These are phyloP conservation scores for Stagonosporopsis chrysanthemi DNA, from an alignment of 2,329 filamentous ascomycete species.

Conservation along the genomic window DNA sequence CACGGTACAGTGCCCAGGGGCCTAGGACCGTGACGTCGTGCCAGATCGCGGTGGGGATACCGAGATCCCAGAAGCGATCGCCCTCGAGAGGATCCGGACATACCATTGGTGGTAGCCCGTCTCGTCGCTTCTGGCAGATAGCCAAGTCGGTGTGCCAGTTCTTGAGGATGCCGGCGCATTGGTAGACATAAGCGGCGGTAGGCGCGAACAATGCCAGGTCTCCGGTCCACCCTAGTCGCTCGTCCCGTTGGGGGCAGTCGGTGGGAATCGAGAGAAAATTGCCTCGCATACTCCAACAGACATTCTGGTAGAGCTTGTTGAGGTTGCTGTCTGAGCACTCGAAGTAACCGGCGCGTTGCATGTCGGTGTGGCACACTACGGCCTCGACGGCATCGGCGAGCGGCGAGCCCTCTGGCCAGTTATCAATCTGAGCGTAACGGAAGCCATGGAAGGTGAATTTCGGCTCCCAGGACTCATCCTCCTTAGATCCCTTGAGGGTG, in stretches of 20 bases:
- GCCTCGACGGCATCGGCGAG: slow-evolving; percentile 1
- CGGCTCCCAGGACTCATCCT: slow-evolving; percentile 5
- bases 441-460: slow-evolving; percentile 12
- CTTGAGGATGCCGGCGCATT: neutral
- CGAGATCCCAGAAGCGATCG: neutral
- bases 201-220: slow-evolving; percentile 59
- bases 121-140: neutral
- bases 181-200: slow-evolving; percentile 49
- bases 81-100: neutral
- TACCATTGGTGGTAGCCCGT: slow-evolving; percentile 4
- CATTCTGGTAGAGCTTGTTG: slow-evolving; percentile 63
- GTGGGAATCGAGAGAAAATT: slow-evolving; percentile 55
- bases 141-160: slow-evolving; percentile 4
- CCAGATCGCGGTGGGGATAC: slow-evolving; percentile 4
- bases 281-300: slow-evolving; percentile 63
- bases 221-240: slow-evolving; percentile 63
- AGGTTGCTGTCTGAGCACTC: neutral
- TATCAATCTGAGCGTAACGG: slow-evolving; percentile 3
- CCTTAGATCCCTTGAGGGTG: neutral
- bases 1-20: slow-evolving; percentile 1
- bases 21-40: neutral
- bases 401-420: neutral
- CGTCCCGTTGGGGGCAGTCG: slow-evolving; percentile 63
- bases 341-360: slow-evolving; percentile 3
- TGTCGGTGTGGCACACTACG: slow-evolving; percentile 6